Percentiles rank a stretch among this genome's conserved stretches.
Conservation (phyloP, 2,329 filamentous ascomycete species). For the Cytospora mali region DNA sequence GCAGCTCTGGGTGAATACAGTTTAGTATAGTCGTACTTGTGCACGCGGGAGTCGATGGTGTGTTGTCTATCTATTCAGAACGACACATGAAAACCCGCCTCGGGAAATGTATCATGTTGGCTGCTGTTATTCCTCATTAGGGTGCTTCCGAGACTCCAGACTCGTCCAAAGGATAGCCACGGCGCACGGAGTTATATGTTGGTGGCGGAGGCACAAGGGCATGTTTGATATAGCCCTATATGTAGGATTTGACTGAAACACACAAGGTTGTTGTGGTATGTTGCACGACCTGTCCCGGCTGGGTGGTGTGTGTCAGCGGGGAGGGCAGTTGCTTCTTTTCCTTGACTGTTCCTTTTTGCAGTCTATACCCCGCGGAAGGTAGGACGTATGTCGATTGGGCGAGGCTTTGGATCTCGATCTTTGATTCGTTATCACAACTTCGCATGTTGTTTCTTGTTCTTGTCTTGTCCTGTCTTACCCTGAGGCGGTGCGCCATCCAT, state of each 20-base stretch:
- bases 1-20: not conserved
- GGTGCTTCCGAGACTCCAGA: not conserved
- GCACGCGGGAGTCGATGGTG: not conserved
- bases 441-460: not conserved
- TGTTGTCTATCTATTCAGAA: not conserved
- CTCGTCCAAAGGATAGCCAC: not conserved
- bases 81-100: not conserved
- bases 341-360: not conserved
- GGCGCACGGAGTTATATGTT: not conserved
- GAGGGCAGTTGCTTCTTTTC: not conserved
- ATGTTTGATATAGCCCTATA: not conserved
- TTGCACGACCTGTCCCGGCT: constrained; percentile 4
- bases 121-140: not conserved
- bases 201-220: too few relatives aligned
- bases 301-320: constrained; percentile 2
- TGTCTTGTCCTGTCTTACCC: constrained; percentile 2
- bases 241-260: not conserved
- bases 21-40: not conserved
- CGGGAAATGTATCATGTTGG: not conserved
- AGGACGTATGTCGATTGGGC: constrained; percentile 3
- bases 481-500: not conserved
- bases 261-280: constrained; percentile 1
- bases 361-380: not conserved
- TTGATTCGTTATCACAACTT: not conserved
- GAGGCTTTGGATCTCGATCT: not conserved